Percentiles rank a stretch among this genome's conserved stretches.
Evolutionary conservation across 352 stramenopile genomes (phyloP).

Genomic region (Hyaloperonospora brassicae): DNA sequence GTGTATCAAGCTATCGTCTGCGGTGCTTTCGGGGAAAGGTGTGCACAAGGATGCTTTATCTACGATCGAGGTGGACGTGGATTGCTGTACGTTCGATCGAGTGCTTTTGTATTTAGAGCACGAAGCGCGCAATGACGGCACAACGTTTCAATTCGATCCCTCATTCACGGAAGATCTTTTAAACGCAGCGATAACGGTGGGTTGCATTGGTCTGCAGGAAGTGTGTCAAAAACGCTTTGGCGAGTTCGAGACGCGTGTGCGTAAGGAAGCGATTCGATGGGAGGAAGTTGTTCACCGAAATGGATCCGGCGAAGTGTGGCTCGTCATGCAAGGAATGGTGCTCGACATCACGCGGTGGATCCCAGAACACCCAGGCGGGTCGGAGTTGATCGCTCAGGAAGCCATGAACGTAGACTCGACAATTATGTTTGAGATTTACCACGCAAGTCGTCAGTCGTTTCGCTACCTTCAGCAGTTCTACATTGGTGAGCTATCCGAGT

Average conservation of each 20-base stretch:
- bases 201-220: conserved; percentile 66
- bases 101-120: conserved; percentile 85
- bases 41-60: conserved; percentile 65
- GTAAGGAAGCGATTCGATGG: conserved; percentile 71
- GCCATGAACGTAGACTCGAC: conserved; percentile 85
- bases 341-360: conserved; percentile 86
- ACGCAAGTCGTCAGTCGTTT: conserved; percentile 87
- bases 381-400: conserved; percentile 75
- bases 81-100: conserved; percentile 86
- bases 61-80: conserved; percentile 63
- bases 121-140: conserved; percentile 54
- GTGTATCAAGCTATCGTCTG: conserved; percentile 82
- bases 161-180: conserved; percentile 69
- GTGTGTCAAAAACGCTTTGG: conserved; percentile 64
- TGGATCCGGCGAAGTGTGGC: conserved; percentile 59
- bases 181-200: conserved; percentile 53
- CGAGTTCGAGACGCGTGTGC: conserved; percentile 77
- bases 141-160: conserved; percentile 73
- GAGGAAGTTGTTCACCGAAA: conserved; percentile 77
- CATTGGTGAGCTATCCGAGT: conserved; percentile 74
- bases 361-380: conserved; percentile 78
- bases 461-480: conserved; percentile 89
- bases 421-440: conserved; percentile 89
- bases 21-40: conserved; percentile 61
- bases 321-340: conserved; percentile 87